Evolutionary conservation across 2,329 filamentous ascomycete species (phyloP), one percentile per base, ranked within the genome.

Genomic region (Fonsecaea nubica): DNA sequence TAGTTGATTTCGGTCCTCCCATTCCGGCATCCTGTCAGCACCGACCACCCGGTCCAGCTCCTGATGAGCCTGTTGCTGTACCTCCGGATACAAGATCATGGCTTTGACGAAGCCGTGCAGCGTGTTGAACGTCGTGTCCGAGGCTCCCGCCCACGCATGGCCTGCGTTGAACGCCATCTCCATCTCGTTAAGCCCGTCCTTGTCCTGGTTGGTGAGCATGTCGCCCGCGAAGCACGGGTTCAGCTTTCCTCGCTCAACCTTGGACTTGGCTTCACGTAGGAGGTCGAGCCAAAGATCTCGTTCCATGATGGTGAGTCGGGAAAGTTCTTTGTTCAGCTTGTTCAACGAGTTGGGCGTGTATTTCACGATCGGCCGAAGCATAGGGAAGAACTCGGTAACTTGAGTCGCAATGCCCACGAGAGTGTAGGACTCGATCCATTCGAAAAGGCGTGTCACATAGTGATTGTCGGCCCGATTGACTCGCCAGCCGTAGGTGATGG

Each of bases 41-140:
- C 52, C 52, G 7, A 56, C 53, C 30, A 33, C 53, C 33, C 36
- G 53, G 53, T 56, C 53, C 12, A 56, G 12, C 36, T 56, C 53
- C 18, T 78, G 78, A 65, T 83, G 81, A 48, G 35, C 79, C 21
- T 78, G 80, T 2, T 69, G 58, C 35, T 59, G 56, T 25, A 59
- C 56, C 25, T 59, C 35, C 8, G 56, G 56, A 59, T 59, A 59
- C 35, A 59, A 45, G 13, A 59, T 45, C 56, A 59, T 59, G 1
- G 56, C 56, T n/a, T 81, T 59, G 35, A 59, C 56, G 21, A 59
- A 59, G 10, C 56, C 56, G 12, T 33, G 40, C 2, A 59, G 40
- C 4, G 56, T 59, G 38, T 59, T 59, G 18, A 36, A 59, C 25
- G 25, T 32, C 3, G 56, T 59, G 18, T 59, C 56, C 30, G 53